phyloP scores from a whole-genome alignment of 1,284 basidiomycete genomes.

The Malassezia obtusa region DNA sequence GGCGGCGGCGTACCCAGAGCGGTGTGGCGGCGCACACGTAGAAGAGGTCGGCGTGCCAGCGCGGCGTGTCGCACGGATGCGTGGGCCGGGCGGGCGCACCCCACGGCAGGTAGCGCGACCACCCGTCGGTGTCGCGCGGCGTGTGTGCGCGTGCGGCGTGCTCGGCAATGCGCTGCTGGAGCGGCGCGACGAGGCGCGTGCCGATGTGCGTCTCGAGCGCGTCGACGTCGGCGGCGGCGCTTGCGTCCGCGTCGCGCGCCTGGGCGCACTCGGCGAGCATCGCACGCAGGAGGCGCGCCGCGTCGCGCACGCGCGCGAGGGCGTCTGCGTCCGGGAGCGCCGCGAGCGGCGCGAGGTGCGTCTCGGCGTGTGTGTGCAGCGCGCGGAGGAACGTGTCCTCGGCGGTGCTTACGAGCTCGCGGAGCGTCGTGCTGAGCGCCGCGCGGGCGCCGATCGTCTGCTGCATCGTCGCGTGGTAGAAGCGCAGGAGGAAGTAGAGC shows the following conservation, averaged over 20 bases:
- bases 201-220: background rate
- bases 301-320: background rate
- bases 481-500: slow-evolving; percentile 84
- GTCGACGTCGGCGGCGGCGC: background rate
- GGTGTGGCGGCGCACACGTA: background rate
- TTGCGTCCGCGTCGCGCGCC: background rate
- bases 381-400: slow-evolving; percentile 29
- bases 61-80: background rate
- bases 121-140: background rate
- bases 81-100: background rate
- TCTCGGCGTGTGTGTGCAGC: slow-evolving; percentile 18
- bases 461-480: slow-evolving; percentile 84
- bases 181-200: background rate
- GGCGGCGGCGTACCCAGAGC: background rate
- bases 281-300: background rate
- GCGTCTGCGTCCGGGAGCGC: slow-evolving; percentile 9
- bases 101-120: background rate
- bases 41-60: background rate
- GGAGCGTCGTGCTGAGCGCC: slow-evolving; percentile 63
- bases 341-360: background rate
- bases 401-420: slow-evolving; percentile 54
- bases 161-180: background rate
- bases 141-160: background rate
- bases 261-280: slow-evolving; percentile 1
- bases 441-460: slow-evolving; percentile 77